Base-by-base conservation (phyloP, 2,329 filamentous ascomycete species). In the Exophiala calicioides region DNA sequence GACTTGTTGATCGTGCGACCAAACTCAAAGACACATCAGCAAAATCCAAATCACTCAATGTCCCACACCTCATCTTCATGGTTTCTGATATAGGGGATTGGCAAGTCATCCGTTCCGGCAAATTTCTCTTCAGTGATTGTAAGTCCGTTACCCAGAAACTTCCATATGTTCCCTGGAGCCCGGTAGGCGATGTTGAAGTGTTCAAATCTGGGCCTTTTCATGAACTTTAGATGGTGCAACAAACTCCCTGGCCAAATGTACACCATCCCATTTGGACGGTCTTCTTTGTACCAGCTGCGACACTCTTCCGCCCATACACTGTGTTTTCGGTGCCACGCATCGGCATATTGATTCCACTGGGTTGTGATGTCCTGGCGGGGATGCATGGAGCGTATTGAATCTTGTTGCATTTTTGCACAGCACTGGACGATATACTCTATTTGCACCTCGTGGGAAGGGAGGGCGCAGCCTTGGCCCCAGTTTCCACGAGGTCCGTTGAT, bases 141-240 rank as follows among this genome's bases (percentile, higher is more conserved):
- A 42, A 73, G 73, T 1, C 72, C 68, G 57, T 70, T 70, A 0
- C 69, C 69, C 57, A 72, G 42, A 35, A 68, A 72, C 2, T 63
- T 61, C 54, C 67, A 72, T 13, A 61, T 40, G 54, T 71, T 71
- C 21, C 58, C 58, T 50, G 67, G 62, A 58, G 63, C 63, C 10
- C 27, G 26, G 45, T 68, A 65, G 46, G 62, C 60, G 20, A 71
- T 67, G 21, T 70, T 63, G 49, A 57, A 72, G 53, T 72, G 69
- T 55, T 72, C 69, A 56, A 63, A 71, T 43, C 69, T 44, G 15
- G 65, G 65, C 34, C 52, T 33, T 29, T 61, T 58, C 50, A 72
- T 46, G 52, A 68, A 47, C 51, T 69, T 63, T 43, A 72, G 52
- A 46, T 69, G 70, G 46, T 65, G 61, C 41, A 71, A 46, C n/a